These are phyloP conservation scores for Blastocystis sp. DNA, from an alignment of 352 stramenopile species.

Conservation along the genomic window DNA sequence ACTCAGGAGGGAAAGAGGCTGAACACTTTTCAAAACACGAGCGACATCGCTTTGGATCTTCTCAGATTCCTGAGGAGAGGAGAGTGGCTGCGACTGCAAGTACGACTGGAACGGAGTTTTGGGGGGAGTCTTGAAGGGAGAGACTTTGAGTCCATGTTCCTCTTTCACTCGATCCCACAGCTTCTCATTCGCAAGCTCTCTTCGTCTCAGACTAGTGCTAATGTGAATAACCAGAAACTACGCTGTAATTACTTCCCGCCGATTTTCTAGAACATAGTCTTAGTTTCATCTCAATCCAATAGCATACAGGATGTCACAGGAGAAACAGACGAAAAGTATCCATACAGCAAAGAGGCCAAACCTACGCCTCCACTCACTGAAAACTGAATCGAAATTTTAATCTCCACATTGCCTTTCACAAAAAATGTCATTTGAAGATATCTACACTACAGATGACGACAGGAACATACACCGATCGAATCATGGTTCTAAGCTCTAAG, in stretches of 20 bases:
- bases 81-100: not conserved
- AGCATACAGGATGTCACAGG: not conserved
- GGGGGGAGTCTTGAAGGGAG: not conserved
- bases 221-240: not conserved
- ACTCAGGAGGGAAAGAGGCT: not conserved
- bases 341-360: not conserved
- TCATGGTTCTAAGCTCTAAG: not conserved
- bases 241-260: not conserved
- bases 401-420: not conserved
- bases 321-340: not conserved
- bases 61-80: not conserved
- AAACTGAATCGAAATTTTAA: constrained; percentile 26
- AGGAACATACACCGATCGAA: not conserved
- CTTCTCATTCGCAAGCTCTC: not conserved
- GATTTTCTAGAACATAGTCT: constrained; percentile 12
- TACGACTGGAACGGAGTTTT: not conserved
- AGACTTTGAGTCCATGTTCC: not conserved
- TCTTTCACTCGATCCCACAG: too few species aligned
- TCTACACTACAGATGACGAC: not conserved
- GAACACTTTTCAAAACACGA: not conserved
- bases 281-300: not conserved
- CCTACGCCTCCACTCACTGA: not conserved
- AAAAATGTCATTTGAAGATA: constrained; percentile 16
- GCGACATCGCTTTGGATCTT: not conserved
- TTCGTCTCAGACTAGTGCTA: not conserved